These are phyloP conservation scores for Boechera stricta DNA, from an alignment of 345 rosid genomes.

Conservation along the genomic window DNA sequence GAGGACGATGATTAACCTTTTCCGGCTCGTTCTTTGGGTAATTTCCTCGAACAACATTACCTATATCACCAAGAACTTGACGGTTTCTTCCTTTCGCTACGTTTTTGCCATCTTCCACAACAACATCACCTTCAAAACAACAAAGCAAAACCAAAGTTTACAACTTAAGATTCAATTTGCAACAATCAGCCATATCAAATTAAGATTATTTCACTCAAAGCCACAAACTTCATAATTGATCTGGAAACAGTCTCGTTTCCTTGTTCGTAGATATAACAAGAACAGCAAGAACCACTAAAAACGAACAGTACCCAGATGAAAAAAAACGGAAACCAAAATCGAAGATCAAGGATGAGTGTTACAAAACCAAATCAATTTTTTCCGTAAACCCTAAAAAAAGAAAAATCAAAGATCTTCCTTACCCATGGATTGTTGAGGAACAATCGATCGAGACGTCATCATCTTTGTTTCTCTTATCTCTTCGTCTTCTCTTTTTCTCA, in stretches of 20 bases:
- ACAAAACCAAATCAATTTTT: background rate
- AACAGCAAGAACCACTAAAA: background rate
- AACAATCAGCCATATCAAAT: slow-evolving; percentile 3
- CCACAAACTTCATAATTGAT: background rate
- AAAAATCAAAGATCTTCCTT: background rate
- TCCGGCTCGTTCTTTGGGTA: slow-evolving; percentile 51
- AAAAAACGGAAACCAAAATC: background rate
- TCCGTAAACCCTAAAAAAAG: background rate
- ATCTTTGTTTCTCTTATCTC: background rate
- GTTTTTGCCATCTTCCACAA: slow-evolving; percentile 45
- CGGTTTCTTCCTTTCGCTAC: slow-evolving; percentile 68
- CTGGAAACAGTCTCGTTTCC: background rate
- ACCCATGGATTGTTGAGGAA: slow-evolving; percentile 35
- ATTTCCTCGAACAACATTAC: slow-evolving; percentile 65
- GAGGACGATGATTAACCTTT: slow-evolving; percentile 39
- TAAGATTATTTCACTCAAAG: background rate
- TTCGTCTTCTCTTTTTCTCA: background rate
- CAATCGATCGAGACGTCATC: slow-evolving; percentile 29
- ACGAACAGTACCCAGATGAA: slow-evolving; percentile 2
- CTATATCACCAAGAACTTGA: slow-evolving; percentile 85
- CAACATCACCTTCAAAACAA: slow-evolving; percentile 29
- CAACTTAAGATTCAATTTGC: slow-evolving; percentile 2
- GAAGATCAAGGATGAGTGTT: background rate
- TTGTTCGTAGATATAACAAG: background rate
- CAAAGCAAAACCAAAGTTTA: background rate